These are phyloP conservation scores for Taphrina populina DNA, from an alignment of 1,139 yeast genomes.

Conservation along the genomic window DNA sequence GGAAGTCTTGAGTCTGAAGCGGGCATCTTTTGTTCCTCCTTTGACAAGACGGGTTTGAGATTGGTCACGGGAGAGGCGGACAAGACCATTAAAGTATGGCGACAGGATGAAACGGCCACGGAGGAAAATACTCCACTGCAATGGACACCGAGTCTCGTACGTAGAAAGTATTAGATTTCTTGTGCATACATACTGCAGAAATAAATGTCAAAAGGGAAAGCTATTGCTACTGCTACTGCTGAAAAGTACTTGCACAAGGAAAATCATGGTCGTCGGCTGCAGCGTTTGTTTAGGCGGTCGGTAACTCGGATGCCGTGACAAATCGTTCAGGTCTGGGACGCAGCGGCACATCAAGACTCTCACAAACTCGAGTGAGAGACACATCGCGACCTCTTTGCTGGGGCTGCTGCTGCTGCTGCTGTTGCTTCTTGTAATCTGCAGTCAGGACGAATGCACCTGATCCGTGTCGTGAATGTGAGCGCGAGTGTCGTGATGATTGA, in stretches of 20 bases:
- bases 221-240: too few species aligned
- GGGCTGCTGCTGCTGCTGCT: background rate
- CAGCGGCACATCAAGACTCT: background rate
- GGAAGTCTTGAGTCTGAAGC: conserved; percentile 68
- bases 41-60: conserved; percentile 78
- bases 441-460: conserved; percentile 3
- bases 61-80: conserved; percentile 87
- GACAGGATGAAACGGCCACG: conserved; percentile 53
- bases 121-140: conserved; percentile 51
- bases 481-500: background rate
- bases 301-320: conserved; percentile 10
- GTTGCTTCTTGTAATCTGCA: too few species aligned
- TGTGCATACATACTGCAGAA: too few species aligned
- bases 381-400: background rate
- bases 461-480: conserved; percentile 9
- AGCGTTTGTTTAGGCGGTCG: too few species aligned
- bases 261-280: too few species aligned
- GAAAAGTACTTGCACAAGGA: too few species aligned
- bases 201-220: too few species aligned
- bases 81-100: conserved; percentile 85
- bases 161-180: conserved; percentile 18
- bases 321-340: conserved; percentile 15
- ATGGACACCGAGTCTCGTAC: conserved; percentile 48
- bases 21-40: conserved; percentile 69
- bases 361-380: background rate